Percentiles rank a stretch among this genome's conserved stretches.
These are phyloP conservation scores for Peniophora sp. DNA, from an alignment of 1,284 basidiomycete species.

Conservation along the genomic window DNA sequence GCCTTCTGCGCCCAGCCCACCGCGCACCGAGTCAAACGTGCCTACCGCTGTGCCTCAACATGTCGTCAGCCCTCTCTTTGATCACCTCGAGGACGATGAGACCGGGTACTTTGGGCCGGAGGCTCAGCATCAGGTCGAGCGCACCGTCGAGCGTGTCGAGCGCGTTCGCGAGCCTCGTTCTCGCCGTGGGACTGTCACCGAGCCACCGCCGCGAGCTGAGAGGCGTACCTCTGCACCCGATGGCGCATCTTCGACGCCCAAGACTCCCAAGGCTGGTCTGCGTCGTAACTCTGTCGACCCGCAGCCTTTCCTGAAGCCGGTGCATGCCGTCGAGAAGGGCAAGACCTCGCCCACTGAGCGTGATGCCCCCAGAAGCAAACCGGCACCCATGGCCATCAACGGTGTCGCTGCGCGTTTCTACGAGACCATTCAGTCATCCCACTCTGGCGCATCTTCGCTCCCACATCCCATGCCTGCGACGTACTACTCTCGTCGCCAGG, in stretches of 20 bases:
- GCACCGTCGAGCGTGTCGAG: neutral
- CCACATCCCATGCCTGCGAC: conserved; percentile 12
- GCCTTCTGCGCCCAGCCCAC: conserved; percentile 8
- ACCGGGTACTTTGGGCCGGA: conserved; percentile 3
- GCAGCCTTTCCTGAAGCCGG: no score
- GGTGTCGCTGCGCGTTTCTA: conserved; percentile 11
- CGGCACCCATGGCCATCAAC: conserved; percentile 7
- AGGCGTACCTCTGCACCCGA: neutral
- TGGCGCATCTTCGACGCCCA: neutral
- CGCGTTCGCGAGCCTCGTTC: neutral
- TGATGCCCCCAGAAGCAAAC: neutral
- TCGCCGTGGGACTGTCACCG: neutral
- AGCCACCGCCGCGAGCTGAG: no score
- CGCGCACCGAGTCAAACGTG: no score
- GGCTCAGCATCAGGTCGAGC: neutral
- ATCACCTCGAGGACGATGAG: conserved; percentile 3
- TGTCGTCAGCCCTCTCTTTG: conserved; percentile 9
- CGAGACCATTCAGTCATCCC: conserved; percentile 6
- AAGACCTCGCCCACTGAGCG: neutral
- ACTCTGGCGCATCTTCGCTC: conserved; percentile 6
- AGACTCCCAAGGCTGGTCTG: neutral
- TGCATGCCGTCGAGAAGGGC: no score
- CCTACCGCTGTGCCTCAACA: neutral
- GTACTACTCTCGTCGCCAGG: conserved; percentile 10
- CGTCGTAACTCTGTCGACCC: no score